These are phyloP conservation scores for Tylopilus microsporus DNA, from an alignment of 1,284 basidiomycete species.

Conservation along the genomic window DNA sequence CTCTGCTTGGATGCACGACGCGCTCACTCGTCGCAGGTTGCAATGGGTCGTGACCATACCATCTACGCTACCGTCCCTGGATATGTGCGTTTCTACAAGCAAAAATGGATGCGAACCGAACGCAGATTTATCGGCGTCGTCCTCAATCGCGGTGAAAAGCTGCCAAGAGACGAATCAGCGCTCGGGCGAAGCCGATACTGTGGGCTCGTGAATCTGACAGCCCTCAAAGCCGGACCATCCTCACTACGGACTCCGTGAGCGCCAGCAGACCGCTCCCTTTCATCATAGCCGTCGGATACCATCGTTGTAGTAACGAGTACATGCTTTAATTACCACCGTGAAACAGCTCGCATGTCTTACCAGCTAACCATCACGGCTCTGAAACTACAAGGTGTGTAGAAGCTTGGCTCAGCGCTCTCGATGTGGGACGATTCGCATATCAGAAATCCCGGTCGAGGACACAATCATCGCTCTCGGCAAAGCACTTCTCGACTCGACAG, in stretches of 20 bases:
- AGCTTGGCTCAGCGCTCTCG: background rate
- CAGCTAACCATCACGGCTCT: slow-evolving; percentile 44
- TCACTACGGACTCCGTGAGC: slow-evolving; percentile 7
- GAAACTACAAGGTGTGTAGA: slow-evolving; percentile 39
- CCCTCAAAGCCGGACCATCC: slow-evolving; percentile 12
- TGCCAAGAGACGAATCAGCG: slow-evolving; percentile 73
- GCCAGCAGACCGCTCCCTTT: too few species aligned
- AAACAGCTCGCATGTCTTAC: slow-evolving; percentile 23
- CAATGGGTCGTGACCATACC: slow-evolving; percentile 88
- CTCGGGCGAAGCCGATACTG: slow-evolving; percentile 76
- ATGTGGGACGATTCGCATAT: background rate
- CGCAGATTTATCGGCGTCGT: slow-evolving; percentile 82
- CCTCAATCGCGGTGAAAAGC: slow-evolving; percentile 68
- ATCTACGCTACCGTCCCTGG: slow-evolving; percentile 85
- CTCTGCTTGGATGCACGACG: slow-evolving; percentile 6
- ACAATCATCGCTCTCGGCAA: slow-evolving; percentile 49
- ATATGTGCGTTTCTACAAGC: slow-evolving; percentile 86
- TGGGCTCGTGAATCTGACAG: slow-evolving; percentile 58
- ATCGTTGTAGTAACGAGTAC: slow-evolving; percentile 18
- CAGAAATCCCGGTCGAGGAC: slow-evolving; percentile 60
- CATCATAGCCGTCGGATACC: slow-evolving; percentile 1
- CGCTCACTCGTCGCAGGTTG: slow-evolving; percentile 53
- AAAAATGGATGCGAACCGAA: slow-evolving; percentile 63
- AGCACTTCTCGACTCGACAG: slow-evolving; percentile 50
- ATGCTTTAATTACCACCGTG: slow-evolving; percentile 19